Percentiles rank a stretch among this genome's conserved stretches.
These are phyloP conservation scores for Curvularia verruculosa DNA, from an alignment of 2,329 filamentous ascomycete genomes.

Conservation along the genomic window DNA sequence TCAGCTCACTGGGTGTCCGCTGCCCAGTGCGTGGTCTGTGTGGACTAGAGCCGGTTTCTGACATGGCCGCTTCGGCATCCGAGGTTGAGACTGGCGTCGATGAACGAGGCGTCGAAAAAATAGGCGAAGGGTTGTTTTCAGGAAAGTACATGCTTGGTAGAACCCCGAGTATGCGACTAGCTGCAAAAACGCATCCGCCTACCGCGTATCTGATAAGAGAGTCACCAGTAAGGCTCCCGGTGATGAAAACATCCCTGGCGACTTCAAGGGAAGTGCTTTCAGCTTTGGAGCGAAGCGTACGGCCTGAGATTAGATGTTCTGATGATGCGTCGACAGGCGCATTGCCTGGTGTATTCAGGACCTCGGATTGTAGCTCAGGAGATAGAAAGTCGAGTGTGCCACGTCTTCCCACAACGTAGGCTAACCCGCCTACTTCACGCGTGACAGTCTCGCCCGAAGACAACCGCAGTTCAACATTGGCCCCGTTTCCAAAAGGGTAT, in stretches of 20 bases:
- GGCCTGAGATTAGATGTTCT: conserved; percentile 54
- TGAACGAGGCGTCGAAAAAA: conserved; percentile 30
- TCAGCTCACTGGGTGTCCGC: conserved; percentile 30
- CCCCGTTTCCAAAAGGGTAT: conserved; percentile 22
- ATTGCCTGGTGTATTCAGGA: conserved; percentile 44
- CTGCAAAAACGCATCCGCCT: conserved; percentile 63
- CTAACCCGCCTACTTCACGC: conserved; percentile 56
- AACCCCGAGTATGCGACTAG: conserved; percentile 54
- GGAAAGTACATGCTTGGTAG: conserved; percentile 31
- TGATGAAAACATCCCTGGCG: conserved; percentile 60
- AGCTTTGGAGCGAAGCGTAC: conserved; percentile 60
- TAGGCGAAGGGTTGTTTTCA: conserved; percentile 17
- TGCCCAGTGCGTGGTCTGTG: conserved; percentile 12
- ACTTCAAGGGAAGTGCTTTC: conserved; percentile 59
- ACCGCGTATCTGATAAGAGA: conserved; percentile 66
- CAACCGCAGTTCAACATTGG: conserved; percentile 53
- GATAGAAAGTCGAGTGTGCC: conserved; percentile 62
- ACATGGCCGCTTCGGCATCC: conserved; percentile 17
- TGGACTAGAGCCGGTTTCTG: conserved; percentile 12
- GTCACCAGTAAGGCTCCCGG: conserved; percentile 66
- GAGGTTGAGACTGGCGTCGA: conserved; percentile 27
- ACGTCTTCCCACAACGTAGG: conserved; percentile 63
- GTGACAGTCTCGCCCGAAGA: conserved; percentile 53
- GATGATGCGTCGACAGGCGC: conserved; percentile 1
- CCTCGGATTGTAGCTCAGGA: conserved; percentile 54